These are phyloP conservation scores for Stagonosporopsis cucurbitacearum DNA, from an alignment of 2,329 filamentous ascomycete genomes.

Conservation along the genomic window DNA sequence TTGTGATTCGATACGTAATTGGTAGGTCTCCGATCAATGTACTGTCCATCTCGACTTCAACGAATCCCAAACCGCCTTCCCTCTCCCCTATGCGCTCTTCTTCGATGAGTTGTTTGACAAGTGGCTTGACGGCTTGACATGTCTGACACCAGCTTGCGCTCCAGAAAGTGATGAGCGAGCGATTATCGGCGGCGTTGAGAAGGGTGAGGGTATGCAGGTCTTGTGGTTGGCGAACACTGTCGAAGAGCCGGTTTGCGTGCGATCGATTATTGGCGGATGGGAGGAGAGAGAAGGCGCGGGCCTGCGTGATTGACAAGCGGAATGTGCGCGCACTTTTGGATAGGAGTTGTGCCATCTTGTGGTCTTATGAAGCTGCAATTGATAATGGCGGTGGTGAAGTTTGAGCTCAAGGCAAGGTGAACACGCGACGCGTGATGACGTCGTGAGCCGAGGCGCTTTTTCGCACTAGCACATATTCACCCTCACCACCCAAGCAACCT, in stretches of 20 bases:
- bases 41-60: conserved; percentile 57
- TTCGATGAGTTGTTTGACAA: conserved; percentile 53
- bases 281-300: conserved; percentile 27
- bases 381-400: background rate
- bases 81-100: conserved; percentile 53
- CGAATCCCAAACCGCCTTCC: conserved; percentile 55
- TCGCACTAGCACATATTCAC: background rate
- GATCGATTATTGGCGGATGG: conserved; percentile 19
- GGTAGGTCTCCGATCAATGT: conserved; percentile 52
- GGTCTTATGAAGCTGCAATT: background rate
- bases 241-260: conserved; percentile 43
- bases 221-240: conserved; percentile 54
- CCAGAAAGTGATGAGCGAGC: conserved; percentile 58
- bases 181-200: conserved; percentile 53
- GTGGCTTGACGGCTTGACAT: conserved; percentile 52
- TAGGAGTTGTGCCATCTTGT: conserved; percentile 5
- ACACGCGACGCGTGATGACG: conserved; percentile 14
- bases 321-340: conserved; percentile 7
- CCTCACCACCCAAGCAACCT: no score
- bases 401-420: background rate
- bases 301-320: background rate
- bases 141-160: conserved; percentile 56
- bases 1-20: conserved; percentile 54
- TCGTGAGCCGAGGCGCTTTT: conserved; percentile 1
- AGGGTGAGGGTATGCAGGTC: conserved; percentile 58